These are phyloP conservation scores for Rozella allomycis DNA, from an alignment of 371 early-diverging fungal species.

Conservation along the genomic window DNA sequence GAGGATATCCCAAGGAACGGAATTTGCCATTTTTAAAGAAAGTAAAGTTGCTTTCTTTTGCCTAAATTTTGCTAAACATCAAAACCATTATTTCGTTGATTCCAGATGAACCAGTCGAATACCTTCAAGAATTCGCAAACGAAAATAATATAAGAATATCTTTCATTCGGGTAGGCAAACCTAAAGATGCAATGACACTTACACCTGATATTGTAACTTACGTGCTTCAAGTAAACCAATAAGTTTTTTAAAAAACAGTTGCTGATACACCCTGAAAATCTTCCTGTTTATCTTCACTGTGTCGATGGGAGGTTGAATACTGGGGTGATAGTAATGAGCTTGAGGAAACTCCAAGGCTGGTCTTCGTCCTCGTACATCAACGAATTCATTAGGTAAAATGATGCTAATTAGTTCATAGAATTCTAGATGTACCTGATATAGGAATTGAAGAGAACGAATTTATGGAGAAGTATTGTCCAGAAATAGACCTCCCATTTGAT, in stretches of 20 bases:
- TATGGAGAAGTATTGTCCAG: slow-evolving; percentile 54
- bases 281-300: slow-evolving; percentile 70
- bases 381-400: slow-evolving; percentile 37
- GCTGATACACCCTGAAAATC: slow-evolving; percentile 44
- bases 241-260: too few species aligned
- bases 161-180: slow-evolving; percentile 50
- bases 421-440: slow-evolving; percentile 12
- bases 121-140: slow-evolving; percentile 32
- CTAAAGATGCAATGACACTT: slow-evolving; percentile 70
- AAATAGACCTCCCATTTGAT: slow-evolving; percentile 40
- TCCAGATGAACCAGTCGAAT: slow-evolving; percentile 40
- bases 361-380: slow-evolving; percentile 39
- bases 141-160: slow-evolving; percentile 39
- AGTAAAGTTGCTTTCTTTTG: slow-evolving; percentile 3
- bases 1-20: slow-evolving; percentile 61
- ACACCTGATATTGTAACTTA: slow-evolving; percentile 47
- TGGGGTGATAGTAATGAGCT: slow-evolving; percentile 53
- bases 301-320: slow-evolving; percentile 75
- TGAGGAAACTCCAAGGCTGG: slow-evolving; percentile 80
- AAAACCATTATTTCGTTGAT: slow-evolving; percentile 64
- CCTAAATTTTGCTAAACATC: slow-evolving; percentile 46
- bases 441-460: slow-evolving; percentile 70
- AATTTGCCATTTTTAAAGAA: slow-evolving; percentile 62
- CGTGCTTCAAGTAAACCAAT: slow-evolving; percentile 27
- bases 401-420: slow-evolving; percentile 1